Percentiles rank a stretch among this genome's conserved stretches.
These are phyloP conservation scores for Russula earlei DNA, from an alignment of 768 basidiomycete species.

Conservation along the genomic window DNA sequence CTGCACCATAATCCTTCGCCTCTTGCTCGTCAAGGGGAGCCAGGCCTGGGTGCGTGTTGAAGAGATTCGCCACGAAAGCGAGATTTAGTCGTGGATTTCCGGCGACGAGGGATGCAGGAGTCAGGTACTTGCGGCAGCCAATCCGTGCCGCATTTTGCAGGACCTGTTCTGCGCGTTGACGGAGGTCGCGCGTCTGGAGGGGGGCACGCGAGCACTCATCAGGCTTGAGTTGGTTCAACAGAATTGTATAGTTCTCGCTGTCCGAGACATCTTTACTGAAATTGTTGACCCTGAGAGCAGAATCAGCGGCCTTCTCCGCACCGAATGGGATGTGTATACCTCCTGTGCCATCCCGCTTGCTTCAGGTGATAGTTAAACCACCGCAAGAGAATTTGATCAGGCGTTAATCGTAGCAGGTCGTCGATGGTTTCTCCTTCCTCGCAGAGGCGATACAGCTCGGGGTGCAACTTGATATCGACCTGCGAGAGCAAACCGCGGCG, in stretches of 20 bases:
- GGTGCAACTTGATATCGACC: conserved; percentile 97
- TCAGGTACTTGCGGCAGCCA: conserved; percentile 93
- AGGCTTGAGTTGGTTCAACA: conserved; percentile 93
- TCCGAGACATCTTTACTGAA: conserved; percentile 97
- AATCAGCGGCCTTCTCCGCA: background rate
- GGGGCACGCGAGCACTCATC: conserved; percentile 87
- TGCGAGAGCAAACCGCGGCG: conserved; percentile 85
- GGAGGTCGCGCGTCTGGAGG: conserved; percentile 74
- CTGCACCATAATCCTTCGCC: conserved; percentile 76
- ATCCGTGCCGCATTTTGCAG: conserved; percentile 90
- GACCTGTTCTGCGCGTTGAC: conserved; percentile 85
- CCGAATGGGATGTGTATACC: conserved; percentile 35
- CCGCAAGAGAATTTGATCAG: conserved; percentile 92
- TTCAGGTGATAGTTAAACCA: conserved; percentile 99
- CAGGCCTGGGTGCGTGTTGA: conserved; percentile 95
- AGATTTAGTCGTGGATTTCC: conserved; percentile 98
- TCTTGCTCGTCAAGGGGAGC: conserved; percentile 92
- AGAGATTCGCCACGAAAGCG: conserved; percentile 96
- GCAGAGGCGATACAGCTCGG: conserved; percentile 90
- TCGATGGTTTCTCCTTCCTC: conserved; percentile 98
- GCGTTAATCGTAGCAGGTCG: conserved; percentile 85
- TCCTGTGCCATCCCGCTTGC: conserved; percentile 83
- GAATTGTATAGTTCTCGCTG: conserved; percentile 94
- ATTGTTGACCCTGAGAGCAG: conserved; percentile 74
- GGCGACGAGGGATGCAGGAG: conserved; percentile 79